A percentile compares a stretch with the other conserved stretches of the same genome.
Conservation (phyloP, 1,139 yeast genomes). For the Ogataea hybrid region DNA sequence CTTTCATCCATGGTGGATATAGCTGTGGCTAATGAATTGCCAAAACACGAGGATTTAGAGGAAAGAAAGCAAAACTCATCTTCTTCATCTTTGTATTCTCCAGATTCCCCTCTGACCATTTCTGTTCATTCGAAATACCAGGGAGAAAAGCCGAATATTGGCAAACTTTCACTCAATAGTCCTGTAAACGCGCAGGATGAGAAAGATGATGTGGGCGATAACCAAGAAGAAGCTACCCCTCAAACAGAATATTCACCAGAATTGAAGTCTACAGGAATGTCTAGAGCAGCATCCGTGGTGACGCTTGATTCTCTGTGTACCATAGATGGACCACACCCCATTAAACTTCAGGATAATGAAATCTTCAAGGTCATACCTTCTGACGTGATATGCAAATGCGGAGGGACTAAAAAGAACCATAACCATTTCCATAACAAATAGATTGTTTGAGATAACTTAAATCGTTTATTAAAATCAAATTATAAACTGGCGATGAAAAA, state of each 20-base stretch:
- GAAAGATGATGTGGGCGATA: background rate
- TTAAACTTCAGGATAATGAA: conserved; percentile 18
- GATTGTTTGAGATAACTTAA: background rate
- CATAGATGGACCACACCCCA: conserved; percentile 22
- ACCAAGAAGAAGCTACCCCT: background rate
- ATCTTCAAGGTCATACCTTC: conserved; percentile 23
- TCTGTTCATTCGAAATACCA: background rate
- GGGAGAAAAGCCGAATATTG: too few species aligned
- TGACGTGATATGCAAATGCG: conserved; percentile 25
- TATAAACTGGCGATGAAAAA: too few species aligned
- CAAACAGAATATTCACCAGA: background rate
- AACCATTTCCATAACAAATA: conserved; percentile 20
- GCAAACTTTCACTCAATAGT: background rate
- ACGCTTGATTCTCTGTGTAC: conserved; percentile 23
- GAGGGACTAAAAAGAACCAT: conserved; percentile 24
- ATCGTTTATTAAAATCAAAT: conserved; percentile 6
- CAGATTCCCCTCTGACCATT: too few species aligned
- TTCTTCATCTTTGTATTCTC: too few species aligned
- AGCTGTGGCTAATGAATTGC: too few species aligned
- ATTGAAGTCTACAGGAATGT: conserved; percentile 3
- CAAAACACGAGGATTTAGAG: too few species aligned
- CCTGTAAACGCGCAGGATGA: background rate
- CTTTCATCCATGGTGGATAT: too few species aligned
- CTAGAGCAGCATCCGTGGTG: conserved; percentile 14
- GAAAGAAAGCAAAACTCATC: too few species aligned